A percentile compares a stretch with the other conserved stretches of the same genome.
These are phyloP conservation scores for Urtica urens DNA, from an alignment of 306 rosid species.

Conservation along the genomic window DNA sequence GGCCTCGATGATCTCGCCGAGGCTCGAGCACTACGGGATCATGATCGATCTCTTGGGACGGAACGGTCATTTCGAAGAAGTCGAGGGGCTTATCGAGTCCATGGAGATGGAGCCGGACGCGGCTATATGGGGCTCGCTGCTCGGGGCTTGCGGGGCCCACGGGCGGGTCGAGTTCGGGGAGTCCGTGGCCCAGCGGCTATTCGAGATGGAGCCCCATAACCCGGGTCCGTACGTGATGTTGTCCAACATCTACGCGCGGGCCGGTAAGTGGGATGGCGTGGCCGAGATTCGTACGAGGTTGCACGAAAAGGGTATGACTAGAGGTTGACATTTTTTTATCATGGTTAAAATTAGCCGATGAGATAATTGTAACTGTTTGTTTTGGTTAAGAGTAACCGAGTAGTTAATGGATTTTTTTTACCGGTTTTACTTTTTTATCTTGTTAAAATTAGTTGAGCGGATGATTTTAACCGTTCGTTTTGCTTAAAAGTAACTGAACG, in stretches of 20 bases:
- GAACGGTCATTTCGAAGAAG: conserved; percentile 67
- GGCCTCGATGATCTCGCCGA: conserved; percentile 53
- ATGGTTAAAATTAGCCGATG: too few relatives aligned
- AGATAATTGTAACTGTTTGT: too few relatives aligned
- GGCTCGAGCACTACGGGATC: conserved; percentile 74
- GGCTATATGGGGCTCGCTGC: conserved; percentile 83
- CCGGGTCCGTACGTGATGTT: conserved; percentile 58
- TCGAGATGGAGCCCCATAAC: conserved; percentile 59
- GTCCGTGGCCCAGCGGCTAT: conserved; percentile 46
- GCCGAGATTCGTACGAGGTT: conserved; percentile 62
- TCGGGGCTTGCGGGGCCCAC: conserved; percentile 62
- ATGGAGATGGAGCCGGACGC: conserved; percentile 83
- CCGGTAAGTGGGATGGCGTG: conserved; percentile 76
- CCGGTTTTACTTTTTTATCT: too few relatives aligned
- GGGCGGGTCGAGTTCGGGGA: conserved; percentile 53
- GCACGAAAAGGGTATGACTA: conserved; percentile 62
- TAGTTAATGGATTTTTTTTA: too few relatives aligned
- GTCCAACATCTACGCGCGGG: conserved; percentile 75
- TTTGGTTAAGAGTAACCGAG: too few relatives aligned
- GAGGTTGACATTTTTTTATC: too few relatives aligned
- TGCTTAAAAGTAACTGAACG: too few relatives aligned
- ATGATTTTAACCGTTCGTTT: too few relatives aligned
- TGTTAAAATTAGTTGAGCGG: too few relatives aligned
- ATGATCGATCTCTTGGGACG: conserved; percentile 63
- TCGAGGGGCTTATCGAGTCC: conserved; percentile 35